Evolutionary conservation across 1,284 basidiomycete species (phyloP).

Genomic region (Apiotrichum laibachii): DNA sequence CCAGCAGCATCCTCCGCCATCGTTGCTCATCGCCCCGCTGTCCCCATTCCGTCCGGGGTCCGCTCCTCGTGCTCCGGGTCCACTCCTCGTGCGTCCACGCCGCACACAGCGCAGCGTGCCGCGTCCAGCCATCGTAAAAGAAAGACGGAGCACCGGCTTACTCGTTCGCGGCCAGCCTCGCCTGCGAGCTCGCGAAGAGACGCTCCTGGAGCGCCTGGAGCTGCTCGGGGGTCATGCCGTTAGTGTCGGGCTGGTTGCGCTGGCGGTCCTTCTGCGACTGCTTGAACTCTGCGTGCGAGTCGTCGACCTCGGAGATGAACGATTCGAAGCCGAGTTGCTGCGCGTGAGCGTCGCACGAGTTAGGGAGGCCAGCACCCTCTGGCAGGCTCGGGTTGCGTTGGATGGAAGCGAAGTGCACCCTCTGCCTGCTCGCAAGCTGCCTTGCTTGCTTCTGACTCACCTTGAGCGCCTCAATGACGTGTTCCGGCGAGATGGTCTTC

Average conservation of each 20-base stretch:
- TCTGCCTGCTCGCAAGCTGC: neutral
- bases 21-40: neutral
- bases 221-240: conserved; percentile 88
- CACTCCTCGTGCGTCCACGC: no score
- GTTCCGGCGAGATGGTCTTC: conserved; percentile 98
- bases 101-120: no score
- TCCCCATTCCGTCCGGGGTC: neutral
- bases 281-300: conserved; percentile 71
- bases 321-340: conserved; percentile 72
- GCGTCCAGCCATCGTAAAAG: no score
- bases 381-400: no score
- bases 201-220: conserved; percentile 81
- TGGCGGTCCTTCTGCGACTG: conserved; percentile 55
- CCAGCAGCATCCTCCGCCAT: neutral
- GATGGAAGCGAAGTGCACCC: no score
- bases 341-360: neutral
- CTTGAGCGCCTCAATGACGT: conserved; percentile 88
- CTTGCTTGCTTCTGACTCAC: conserved; percentile 53
- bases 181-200: conserved; percentile 81
- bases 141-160: neutral
- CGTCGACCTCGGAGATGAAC: conserved; percentile 91
- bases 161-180: conserved; percentile 53
- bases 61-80: neutral
- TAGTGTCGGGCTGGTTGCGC: conserved; percentile 81
- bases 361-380: no score